Base-by-base conservation (phyloP, 1,284 basidiomycete genomes). In the Anthracocystis setariae region DNA sequence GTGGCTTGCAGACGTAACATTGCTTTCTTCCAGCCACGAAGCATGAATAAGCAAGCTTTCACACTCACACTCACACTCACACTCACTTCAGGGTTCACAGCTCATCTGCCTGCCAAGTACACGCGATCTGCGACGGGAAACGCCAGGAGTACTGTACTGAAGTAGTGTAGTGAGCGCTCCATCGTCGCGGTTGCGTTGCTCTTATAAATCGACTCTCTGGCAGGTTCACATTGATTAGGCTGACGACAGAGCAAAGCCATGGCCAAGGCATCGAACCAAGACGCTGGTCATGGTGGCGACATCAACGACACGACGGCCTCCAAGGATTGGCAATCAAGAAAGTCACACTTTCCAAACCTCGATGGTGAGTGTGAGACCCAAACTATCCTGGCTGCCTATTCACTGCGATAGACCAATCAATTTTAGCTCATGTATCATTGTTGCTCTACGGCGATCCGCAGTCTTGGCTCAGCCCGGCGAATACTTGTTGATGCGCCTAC, bases 391-490 rank as follows among this genome's bases (percentile, higher is more conserved):
- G n/a, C n/a, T 33, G 8, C 32, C 32, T 33, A 33, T 33, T 8
- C 32, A 15, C 32, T 33, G 32, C 32, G 8, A 15, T 33, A 33
- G 8, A 33, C 15, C 32, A n/a, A n/a, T n/a, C 32, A 33, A 8
- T 15, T 15, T 33, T 8, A 33, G 8, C 32, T 24, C 21, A 15
- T 24, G 21, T 44, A 12, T n/a, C n/a, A n/a, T 43, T 25, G n/a
- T 24, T 12, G 21, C 21, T 43, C 33, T 12, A 5, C 5, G 8
- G 35, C 5, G n/a, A 15, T 5, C 12, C 27, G 10, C 35, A 70
- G 68, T 71, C 15, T 46, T 71, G 7, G 33, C 65, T 0, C 68
- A 65, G 46, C 58, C 62, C n/a, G 49, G 56, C n/a, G 50, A 61
- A 5, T 71, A 62, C 47, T 37, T 65, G 29, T 47, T 71, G 3